Conservation (phyloP, 257 asterid species). For the Voacanga thouarsii region DNA sequence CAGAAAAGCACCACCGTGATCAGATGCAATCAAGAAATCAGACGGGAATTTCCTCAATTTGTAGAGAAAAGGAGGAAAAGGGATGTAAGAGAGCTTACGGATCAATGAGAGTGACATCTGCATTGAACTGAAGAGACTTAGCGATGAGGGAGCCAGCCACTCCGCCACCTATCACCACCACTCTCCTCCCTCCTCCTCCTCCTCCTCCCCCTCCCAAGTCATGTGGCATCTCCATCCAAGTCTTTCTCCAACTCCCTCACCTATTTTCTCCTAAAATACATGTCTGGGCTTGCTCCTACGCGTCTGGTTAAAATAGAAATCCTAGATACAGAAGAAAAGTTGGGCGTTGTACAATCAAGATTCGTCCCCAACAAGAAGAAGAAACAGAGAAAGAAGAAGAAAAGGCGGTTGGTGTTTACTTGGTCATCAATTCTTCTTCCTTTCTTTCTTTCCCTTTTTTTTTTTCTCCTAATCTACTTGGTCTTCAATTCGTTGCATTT, state of each 20-base stretch:
- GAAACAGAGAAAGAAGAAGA: not conserved
- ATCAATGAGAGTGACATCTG: constrained; percentile 78
- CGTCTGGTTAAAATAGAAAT: not conserved
- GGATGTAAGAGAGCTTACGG: constrained; percentile 42
- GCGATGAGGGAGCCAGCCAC: constrained; percentile 81
- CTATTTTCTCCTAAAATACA: not conserved
- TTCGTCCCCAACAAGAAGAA: not conserved
- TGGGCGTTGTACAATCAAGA: constrained; percentile 1
- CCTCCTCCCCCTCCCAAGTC: constrained; percentile 62
- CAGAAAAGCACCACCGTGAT: not conserved
- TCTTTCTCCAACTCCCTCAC: constrained; percentile 22
- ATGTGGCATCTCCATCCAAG: constrained; percentile 33
- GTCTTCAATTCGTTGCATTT: constrained; percentile 3
- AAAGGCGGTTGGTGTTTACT: constrained; percentile 14
- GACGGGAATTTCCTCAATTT: not conserved
- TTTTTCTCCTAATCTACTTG: not conserved
- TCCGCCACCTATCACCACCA: constrained; percentile 90
- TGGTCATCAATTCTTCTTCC: not conserved
- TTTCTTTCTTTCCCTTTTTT: too few species aligned
- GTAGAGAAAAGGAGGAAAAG: not conserved
- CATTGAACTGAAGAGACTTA: constrained; percentile 72
- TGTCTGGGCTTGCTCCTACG: not conserved
- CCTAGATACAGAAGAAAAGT: not conserved
- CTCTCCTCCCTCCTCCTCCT: constrained; percentile 71
- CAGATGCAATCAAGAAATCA: not conserved